These are phyloP conservation scores for Trichoderma sp. DNA, from an alignment of 2,329 filamentous ascomycete species.

Conservation along the genomic window DNA sequence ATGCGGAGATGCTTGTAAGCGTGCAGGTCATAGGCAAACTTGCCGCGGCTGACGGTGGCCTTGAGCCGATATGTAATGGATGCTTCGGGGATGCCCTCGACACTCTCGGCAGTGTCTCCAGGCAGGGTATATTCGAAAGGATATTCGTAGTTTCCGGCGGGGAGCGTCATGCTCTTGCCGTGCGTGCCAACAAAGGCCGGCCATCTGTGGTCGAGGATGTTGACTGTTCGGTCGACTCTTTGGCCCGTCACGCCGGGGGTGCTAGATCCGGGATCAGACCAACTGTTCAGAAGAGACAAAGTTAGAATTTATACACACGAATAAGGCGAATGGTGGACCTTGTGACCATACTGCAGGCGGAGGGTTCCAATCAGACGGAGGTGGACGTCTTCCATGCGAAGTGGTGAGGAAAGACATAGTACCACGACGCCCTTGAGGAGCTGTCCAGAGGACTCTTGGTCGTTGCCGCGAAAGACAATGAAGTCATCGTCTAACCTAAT, in stretches of 20 bases:
- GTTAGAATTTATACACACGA: constrained; percentile 14
- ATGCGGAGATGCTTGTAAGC: constrained; percentile 77
- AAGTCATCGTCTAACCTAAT: constrained; percentile 74
- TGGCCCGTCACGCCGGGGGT: constrained; percentile 59
- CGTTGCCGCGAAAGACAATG: constrained; percentile 73
- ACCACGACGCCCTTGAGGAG: constrained; percentile 73
- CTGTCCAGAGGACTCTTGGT: constrained; percentile 75
- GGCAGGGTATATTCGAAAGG: constrained; percentile 75
- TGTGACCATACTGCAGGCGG: constrained; percentile 58
- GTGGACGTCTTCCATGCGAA: constrained; percentile 73
- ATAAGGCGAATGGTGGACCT: neutral
- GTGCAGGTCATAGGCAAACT: constrained; percentile 83
- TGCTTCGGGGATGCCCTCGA: constrained; percentile 84
- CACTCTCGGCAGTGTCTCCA: constrained; percentile 76
- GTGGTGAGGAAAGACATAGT: constrained; percentile 67
- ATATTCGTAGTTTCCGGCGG: constrained; percentile 80
- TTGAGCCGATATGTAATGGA: constrained; percentile 90
- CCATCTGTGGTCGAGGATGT: constrained; percentile 71
- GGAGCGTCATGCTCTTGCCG: constrained; percentile 61
- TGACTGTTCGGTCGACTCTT: constrained; percentile 59
- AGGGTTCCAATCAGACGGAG: constrained; percentile 70
- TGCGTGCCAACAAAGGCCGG: constrained; percentile 60
- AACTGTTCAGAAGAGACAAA: constrained; percentile 40
- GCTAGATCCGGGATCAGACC: constrained; percentile 54
- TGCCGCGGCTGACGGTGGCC: constrained; percentile 82